These are phyloP conservation scores for Crataegus laevigata DNA, from an alignment of 306 rosid genomes.

Conservation along the genomic window DNA sequence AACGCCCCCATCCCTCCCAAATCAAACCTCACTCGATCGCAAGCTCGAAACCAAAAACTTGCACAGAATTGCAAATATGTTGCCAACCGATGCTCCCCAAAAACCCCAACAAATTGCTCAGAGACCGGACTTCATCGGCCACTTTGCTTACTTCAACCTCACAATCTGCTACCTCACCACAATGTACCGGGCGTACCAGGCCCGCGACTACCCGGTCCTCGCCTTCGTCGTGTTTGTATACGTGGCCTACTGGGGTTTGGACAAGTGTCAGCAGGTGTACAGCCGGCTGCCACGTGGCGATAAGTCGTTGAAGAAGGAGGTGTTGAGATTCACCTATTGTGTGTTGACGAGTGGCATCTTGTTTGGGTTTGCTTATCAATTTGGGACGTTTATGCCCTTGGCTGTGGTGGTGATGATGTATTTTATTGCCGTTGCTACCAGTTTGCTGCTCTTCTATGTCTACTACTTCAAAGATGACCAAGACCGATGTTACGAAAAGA, in stretches of 20 bases:
- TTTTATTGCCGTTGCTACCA: not conserved
- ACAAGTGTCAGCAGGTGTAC: not conserved
- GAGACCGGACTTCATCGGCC: not conserved
- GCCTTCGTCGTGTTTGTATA: not conserved
- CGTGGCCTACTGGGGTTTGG: not conserved
- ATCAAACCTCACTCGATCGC: too few relatives aligned
- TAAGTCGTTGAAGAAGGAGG: not conserved
- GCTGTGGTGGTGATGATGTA: not conserved
- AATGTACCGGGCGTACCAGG: slow-evolving; percentile 8
- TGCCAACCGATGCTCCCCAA: not conserved
- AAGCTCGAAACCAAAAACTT: not conserved
- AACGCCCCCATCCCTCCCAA: too few relatives aligned
- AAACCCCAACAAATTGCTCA: not conserved
- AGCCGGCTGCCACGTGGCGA: not conserved
- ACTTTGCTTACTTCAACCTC: slow-evolving; percentile 9
- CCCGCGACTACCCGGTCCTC: not conserved
- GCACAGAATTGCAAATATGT: not conserved
- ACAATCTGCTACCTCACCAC: not conserved
- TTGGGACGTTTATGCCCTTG: not conserved
- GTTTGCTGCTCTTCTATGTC: slow-evolving; percentile 4
- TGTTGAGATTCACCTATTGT: slow-evolving; percentile 5
- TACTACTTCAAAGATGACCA: slow-evolving; percentile 3
- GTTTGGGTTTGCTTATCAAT: slow-evolving; percentile 4
- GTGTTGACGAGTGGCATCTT: slow-evolving; percentile 2
- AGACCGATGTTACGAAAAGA: not conserved